phyloP scores from a whole-genome alignment of 495 filamentous ascomycete genomes.

The Xylaria grammica region DNA sequence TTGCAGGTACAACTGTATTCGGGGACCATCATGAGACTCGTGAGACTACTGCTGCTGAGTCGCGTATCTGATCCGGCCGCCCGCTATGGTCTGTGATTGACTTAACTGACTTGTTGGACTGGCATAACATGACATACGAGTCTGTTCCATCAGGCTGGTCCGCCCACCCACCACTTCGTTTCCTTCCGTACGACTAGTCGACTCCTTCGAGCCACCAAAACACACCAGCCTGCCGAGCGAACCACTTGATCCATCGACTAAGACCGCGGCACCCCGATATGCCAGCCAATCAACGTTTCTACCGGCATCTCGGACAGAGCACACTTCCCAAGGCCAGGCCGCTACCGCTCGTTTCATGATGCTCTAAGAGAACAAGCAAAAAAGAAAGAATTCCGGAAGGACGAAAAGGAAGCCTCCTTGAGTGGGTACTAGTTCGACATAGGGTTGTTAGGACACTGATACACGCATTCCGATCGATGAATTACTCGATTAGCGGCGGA shows the following conservation, averaged over 20 bases:
- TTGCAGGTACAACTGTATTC: too few relatives aligned
- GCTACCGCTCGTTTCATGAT: conserved; percentile 8
- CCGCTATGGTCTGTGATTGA: not conserved
- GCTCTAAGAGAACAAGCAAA: not conserved
- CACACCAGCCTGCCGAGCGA: conserved; percentile 17
- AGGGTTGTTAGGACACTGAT: not conserved
- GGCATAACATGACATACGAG: not conserved
- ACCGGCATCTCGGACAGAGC: conserved; percentile 21
- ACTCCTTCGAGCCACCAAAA: conserved; percentile 13
- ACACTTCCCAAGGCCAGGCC: not conserved
- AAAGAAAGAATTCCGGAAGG: not conserved
- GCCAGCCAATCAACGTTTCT: conserved; percentile 20
- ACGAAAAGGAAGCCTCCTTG: not conserved
- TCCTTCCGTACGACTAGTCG: not conserved
- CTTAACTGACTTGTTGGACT: too few relatives aligned
- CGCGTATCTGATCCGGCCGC: too few relatives aligned
- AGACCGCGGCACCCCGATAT: conserved; percentile 1
- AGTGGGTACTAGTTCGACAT: conserved; percentile 8
- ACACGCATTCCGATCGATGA: conserved; percentile 14
- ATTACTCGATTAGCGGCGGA: conserved; percentile 20
- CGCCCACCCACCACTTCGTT: conserved; percentile 6
- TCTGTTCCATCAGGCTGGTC: conserved; percentile 11
- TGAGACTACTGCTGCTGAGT: too few relatives aligned
- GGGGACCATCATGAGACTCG: too few relatives aligned
- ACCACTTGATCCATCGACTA: conserved; percentile 16